Conservation (phyloP, 768 basidiomycete genomes). For the Boletales sp. region DNA sequence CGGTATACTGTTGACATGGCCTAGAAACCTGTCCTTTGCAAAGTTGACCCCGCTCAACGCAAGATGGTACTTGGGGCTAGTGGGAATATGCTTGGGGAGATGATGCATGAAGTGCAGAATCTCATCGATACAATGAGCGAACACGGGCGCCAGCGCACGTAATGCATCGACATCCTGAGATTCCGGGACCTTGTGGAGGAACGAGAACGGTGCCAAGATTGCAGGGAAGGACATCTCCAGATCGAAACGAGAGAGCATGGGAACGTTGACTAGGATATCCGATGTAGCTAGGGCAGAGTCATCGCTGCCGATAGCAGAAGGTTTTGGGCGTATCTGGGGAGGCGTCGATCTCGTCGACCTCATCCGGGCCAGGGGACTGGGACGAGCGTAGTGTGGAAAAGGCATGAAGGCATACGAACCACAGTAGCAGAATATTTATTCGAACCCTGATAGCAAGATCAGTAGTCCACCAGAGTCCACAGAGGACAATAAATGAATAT, state of each 20-base stretch:
- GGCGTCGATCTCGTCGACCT: no score
- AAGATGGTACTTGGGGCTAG: slow-evolving; percentile 18
- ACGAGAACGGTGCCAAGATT: slow-evolving; percentile 27
- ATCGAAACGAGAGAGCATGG: slow-evolving; percentile 19
- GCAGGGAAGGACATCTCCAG: slow-evolving; percentile 36
- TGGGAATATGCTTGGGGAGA: slow-evolving; percentile 20
- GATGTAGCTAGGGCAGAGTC: slow-evolving; percentile 26
- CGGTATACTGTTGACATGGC: slow-evolving; percentile 15
- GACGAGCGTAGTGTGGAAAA: slow-evolving; percentile 1
- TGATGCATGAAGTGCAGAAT: slow-evolving; percentile 26
- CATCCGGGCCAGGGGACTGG: no score
- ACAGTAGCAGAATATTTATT: slow-evolving; percentile 1
- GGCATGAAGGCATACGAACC: slow-evolving; percentile 5
- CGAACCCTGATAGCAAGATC: background rate
- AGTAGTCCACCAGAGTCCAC: slow-evolving; percentile 4
- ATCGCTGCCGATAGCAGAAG: slow-evolving; percentile 24
- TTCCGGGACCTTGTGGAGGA: slow-evolving; percentile 24
- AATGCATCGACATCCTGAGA: slow-evolving; percentile 26
- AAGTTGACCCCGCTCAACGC: slow-evolving; percentile 19
- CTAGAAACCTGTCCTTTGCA: slow-evolving; percentile 21
- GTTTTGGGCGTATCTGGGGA: slow-evolving; percentile 5
- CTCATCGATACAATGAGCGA: slow-evolving; percentile 20
- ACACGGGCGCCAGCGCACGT: slow-evolving; percentile 25
- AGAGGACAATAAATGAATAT: slow-evolving; percentile 13
- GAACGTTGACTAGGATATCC: background rate